A percentile compares a stretch with the other conserved stretches of the same genome.
phyloP scores from a whole-genome alignment of 2,329 filamentous ascomycete genomes.

The Coniochaeta pulveracea region DNA sequence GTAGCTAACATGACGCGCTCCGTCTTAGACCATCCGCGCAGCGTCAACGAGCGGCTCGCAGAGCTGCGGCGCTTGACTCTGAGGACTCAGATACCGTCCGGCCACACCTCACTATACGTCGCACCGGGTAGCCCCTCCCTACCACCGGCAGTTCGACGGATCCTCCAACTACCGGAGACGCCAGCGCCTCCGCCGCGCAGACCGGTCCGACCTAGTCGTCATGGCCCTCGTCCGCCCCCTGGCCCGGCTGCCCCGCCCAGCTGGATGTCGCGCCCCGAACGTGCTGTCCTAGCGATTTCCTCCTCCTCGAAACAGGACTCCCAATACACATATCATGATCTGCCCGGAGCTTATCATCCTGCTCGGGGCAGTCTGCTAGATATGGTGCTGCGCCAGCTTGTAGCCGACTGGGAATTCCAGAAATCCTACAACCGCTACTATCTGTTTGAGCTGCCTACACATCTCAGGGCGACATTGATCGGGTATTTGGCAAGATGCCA shows the following conservation, averaged over 20 bases:
- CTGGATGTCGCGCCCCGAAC: constrained; percentile 32
- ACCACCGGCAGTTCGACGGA: constrained; percentile 45
- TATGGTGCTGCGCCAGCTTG: constrained; percentile 36
- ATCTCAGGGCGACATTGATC: constrained; percentile 39
- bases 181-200: constrained; percentile 38
- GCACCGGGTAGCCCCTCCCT: constrained; percentile 33
- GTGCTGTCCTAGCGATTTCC: constrained; percentile 11
- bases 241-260: constrained; percentile 49
- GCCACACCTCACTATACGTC: constrained; percentile 4
- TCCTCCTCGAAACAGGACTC: not conserved
- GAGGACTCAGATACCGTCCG: constrained; percentile 8
- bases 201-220: constrained; percentile 28
- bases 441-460: constrained; percentile 41
- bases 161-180: constrained; percentile 48
- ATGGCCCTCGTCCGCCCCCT: constrained; percentile 40
- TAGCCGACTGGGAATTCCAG: constrained; percentile 42
- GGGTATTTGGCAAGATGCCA: constrained; percentile 34
- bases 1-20: not conserved
- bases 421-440: constrained; percentile 44
- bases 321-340: constrained; percentile 7
- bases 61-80: constrained; percentile 38
- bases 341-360: constrained; percentile 35
- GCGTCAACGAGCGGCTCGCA: constrained; percentile 51
- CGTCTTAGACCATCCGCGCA: constrained; percentile 16
- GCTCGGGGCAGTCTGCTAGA: constrained; percentile 37